Evolutionary conservation across 768 basidiomycete species (phyloP).

Genomic region (Suillus fuscotomentosus): DNA sequence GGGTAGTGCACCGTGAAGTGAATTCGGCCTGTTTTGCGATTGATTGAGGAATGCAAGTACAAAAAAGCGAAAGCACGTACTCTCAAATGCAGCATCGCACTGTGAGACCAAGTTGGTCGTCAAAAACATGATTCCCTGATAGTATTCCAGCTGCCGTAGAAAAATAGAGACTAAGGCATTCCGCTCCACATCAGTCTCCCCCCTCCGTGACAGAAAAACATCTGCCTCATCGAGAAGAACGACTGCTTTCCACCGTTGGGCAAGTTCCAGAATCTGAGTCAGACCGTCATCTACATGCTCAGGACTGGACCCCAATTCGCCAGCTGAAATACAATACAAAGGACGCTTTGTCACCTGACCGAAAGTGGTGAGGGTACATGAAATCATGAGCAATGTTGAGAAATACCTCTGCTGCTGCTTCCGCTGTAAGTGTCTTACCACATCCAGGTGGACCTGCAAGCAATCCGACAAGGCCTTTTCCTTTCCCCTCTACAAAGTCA

Average conservation of each 20-base stretch:
- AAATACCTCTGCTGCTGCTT: slow-evolving; percentile 57
- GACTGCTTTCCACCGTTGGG: slow-evolving; percentile 58
- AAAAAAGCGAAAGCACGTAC: slow-evolving; percentile 11
- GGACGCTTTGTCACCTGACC: neutral
- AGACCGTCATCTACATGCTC: neutral
- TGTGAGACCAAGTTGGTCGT: slow-evolving; percentile 42
- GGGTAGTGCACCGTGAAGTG: slow-evolving; percentile 35
- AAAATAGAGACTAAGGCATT: slow-evolving; percentile 76
- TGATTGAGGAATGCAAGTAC: neutral
- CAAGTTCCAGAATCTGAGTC: slow-evolving; percentile 41
- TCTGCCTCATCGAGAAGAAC: slow-evolving; percentile 52
- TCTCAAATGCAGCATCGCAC: slow-evolving; percentile 64
- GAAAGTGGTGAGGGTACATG: neutral
- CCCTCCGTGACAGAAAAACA: slow-evolving; percentile 63
- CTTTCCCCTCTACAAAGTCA: neutral
- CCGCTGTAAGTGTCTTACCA: slow-evolving; percentile 59
- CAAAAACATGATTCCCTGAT: slow-evolving; percentile 58
- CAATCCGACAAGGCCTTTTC: slow-evolving; percentile 13
- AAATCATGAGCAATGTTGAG: neutral
- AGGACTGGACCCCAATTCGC: neutral
- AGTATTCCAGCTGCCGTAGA: slow-evolving; percentile 58
- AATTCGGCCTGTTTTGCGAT: slow-evolving; percentile 27
- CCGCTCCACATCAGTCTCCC: slow-evolving; percentile 31
- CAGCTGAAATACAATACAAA: neutral
- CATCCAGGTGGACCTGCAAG: slow-evolving; percentile 27